Evolutionary conservation across 129 eudicot species (phyloP), one percentile per base, ranked within the genome.

Genomic region (Arctium minus): DNA sequence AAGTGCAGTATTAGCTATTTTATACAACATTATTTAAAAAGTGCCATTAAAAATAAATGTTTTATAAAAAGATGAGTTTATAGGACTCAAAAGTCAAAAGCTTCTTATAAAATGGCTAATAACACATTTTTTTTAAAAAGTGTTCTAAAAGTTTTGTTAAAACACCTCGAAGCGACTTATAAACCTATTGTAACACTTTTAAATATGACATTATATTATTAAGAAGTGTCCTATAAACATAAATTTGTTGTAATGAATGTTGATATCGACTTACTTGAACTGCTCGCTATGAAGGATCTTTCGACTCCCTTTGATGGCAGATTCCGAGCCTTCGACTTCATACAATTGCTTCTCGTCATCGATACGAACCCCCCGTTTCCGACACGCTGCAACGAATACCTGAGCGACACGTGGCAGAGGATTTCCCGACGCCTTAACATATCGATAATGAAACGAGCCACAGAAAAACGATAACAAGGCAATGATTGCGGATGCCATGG

Each of bases 261-360:
- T 31, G 17, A 1, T 18, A 12, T 1, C n/a, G 9, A 81, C 95
- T 84, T 83, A 93, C 98, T 65, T 78, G 56, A 91, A 92, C 74
- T 88, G 88, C 44, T 84, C 83, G 12, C 84, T 89, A 48, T 94
- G 98, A 80, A 77, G 85, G 48, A 94, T 94, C 88, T 94, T 94
- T 48, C 97, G 89, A 30, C 95, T 90, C 67, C 98, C 98, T 85
- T 90, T 94, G 73, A 94, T 92, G 6, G 92, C 95, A 2, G 98
- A 94, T 69, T 90, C 90, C 8, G 75, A 17, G 27, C 98, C 97
- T 32, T 83, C 87, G 15, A 88, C 86, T 77, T 94, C 98, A 50
- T 92, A 92, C 68, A 94, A 86, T 5, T 79, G 84, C 40, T 80
- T 72, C 33, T 81, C 87, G 15, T 82, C 83, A 53, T 71, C 82